Evolutionary conservation across 2,329 filamentous ascomycete genomes (phyloP).

Genomic region (Ascosphaera aggregata): DNA sequence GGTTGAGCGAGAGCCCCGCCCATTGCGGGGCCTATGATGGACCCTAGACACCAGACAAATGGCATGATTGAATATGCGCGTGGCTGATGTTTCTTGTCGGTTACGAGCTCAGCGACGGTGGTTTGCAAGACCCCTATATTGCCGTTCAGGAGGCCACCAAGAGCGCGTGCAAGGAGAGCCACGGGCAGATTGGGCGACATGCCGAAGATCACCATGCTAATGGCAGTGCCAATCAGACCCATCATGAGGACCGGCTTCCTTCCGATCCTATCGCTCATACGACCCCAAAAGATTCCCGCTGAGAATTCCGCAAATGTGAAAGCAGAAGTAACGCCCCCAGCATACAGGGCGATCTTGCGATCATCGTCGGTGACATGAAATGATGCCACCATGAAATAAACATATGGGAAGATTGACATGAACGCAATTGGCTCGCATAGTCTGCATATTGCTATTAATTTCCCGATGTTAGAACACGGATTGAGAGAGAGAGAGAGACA

Average conservation of each 20-base stretch:
- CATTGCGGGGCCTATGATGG: constrained; percentile 77
- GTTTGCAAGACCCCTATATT: constrained; percentile 94
- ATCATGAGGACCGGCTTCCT: constrained; percentile 79
- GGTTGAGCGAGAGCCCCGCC: constrained; percentile 78
- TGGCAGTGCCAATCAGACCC: constrained; percentile 70
- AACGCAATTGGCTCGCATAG: constrained; percentile 98
- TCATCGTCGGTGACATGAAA: constrained; percentile 65
- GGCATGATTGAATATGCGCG: constrained; percentile 96
- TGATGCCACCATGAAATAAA: constrained; percentile 90
- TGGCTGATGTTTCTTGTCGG: constrained; percentile 78
- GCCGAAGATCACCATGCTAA: constrained; percentile 85
- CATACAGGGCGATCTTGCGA: constrained; percentile 69
- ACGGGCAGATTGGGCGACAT: constrained; percentile 64
- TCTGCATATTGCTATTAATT: constrained; percentile 63
- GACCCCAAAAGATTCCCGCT: constrained; percentile 80
- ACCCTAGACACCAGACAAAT: constrained; percentile 93
- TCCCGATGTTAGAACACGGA: constrained; percentile 5
- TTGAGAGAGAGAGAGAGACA: not conserved
- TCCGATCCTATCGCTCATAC: constrained; percentile 74
- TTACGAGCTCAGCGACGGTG: constrained; percentile 83
- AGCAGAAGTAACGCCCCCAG: constrained; percentile 85
- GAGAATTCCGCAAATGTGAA: constrained; percentile 93
- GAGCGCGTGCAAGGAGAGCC: constrained; percentile 64
- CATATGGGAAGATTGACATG: constrained; percentile 98
- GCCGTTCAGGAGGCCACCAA: constrained; percentile 82